Base-by-base conservation (phyloP, 768 basidiomycete genomes). In the Tubosaeta sp. region DNA sequence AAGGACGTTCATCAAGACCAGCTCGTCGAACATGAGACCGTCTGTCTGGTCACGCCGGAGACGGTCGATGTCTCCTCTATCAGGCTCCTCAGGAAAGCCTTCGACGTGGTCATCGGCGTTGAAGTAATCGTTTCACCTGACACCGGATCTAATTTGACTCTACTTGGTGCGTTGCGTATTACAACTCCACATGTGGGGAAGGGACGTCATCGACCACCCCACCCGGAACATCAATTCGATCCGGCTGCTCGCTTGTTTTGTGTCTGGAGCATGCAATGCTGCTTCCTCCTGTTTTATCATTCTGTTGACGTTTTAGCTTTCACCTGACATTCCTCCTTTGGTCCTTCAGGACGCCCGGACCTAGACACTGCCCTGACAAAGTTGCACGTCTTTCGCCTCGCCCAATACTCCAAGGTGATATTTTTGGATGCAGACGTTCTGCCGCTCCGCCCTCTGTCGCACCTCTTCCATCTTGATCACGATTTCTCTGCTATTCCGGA, bases 401-500 rank as follows among this genome's bases (percentile, higher is more conserved):
- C 80, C 14, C 87, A 90, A 65, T 96, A 86, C 69, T 71, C 79
- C 49, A 94, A 92, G 69, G 74, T 94, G 62, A 81, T 95, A 60
- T 94, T 92, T 69, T 83, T 96, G 53, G 92, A 95, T 69, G 93
- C 92, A 59, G 92, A 95, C 66, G 82, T 93, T 45, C 86, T 95
- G 58, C 90, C 91, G 48, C 76, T 91, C 45, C 82, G 87, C 44
- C 90, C 95, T 25, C 75, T 99, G 48, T 87, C 91, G 31, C 94
- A 95, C 70, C 83, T 99, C n/a, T 97, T 99, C 70, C 75, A 77
- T 30, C 70, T 88, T 42, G 80, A 87, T 4, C 76, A 86, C 65
- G 84, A 90, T 55, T 94, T 99, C 65, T 86, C 94, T 36, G 96
- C 96, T 9, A 89, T 86, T 8, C 94, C 96, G 11, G 96, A 99